Evolutionary conservation across 148 eudicot species (phyloP).

Genomic region (Camellia japonica): DNA sequence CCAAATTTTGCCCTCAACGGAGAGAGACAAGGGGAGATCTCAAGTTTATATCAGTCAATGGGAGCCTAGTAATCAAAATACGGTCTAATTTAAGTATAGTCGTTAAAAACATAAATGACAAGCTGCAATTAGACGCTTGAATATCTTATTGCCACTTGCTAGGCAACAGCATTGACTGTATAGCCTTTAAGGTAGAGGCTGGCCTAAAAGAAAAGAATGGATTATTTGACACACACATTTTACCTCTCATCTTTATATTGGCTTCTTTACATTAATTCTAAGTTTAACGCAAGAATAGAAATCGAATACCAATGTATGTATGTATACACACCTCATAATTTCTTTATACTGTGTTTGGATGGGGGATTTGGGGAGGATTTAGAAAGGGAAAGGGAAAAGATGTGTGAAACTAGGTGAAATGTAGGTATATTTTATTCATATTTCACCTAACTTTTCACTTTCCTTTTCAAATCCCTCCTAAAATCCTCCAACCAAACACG

Average conservation of each 20-base stretch:
- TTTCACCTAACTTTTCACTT: no score
- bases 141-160: neutral
- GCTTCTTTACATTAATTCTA: neutral
- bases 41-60: neutral
- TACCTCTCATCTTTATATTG: neutral
- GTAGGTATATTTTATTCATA: no score
- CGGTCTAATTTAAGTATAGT: neutral
- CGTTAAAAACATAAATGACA: neutral
- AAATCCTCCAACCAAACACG: no score
- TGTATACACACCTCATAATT: slow-evolving; percentile 51
- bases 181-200: neutral
- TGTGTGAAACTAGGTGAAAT: no score
- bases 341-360: slow-evolving; percentile 27
- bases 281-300: neutral
- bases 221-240: neutral
- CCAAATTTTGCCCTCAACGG: neutral
- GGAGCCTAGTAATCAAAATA: neutral
- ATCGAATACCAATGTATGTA: neutral
- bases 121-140: neutral
- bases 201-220: neutral
- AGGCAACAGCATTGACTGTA: neutral
- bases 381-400: no score
- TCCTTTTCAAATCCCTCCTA: no score
- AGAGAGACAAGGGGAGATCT: neutral
- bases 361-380: no score